Percentiles rank a stretch among this genome's conserved stretches.
Conservation (phyloP, 1,139 yeast species). For the Hansenula sp. region DNA sequence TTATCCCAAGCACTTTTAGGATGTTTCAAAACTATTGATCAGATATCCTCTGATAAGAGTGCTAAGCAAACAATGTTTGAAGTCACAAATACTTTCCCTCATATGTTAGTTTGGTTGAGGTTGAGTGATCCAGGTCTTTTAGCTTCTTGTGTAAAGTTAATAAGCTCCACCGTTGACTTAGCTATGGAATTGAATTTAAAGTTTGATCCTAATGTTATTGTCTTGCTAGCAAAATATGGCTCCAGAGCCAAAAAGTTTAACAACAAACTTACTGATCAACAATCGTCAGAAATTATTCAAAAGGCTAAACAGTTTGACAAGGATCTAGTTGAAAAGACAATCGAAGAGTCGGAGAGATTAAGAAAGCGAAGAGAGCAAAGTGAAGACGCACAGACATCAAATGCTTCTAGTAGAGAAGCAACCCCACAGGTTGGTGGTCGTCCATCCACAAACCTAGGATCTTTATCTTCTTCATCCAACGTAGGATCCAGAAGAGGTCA, state of each 20-base stretch:
- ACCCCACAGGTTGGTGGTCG: slow-evolving; percentile 5
- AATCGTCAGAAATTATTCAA: slow-evolving; percentile 51
- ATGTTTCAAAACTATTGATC: slow-evolving; percentile 55
- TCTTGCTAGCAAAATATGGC: slow-evolving; percentile 58
- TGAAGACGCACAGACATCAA: slow-evolving; percentile 3
- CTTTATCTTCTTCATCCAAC: slow-evolving; percentile 3
- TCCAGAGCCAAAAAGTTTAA: slow-evolving; percentile 62
- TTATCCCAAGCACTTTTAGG: slow-evolving; percentile 65
- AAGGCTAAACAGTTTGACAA: slow-evolving; percentile 54
- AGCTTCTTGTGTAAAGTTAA: slow-evolving; percentile 69
- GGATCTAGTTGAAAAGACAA: slow-evolving; percentile 48
- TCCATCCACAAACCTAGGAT: slow-evolving; percentile 1
- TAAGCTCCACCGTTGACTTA: slow-evolving; percentile 61
- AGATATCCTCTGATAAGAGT: slow-evolving; percentile 29
- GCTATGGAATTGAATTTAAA: slow-evolving; percentile 49
- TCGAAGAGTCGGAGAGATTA: slow-evolving; percentile 41
- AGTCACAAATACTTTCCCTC: slow-evolving; percentile 43
- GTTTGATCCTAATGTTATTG: slow-evolving; percentile 47
- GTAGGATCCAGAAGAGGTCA: slow-evolving; percentile 34
- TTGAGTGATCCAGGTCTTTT: slow-evolving; percentile 75
- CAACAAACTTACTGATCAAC: slow-evolving; percentile 59
- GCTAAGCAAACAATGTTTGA: slow-evolving; percentile 31
- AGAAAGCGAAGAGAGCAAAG: slow-evolving; percentile 25
- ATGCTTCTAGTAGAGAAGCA: slow-evolving; percentile 3
- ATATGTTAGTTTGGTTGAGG: slow-evolving; percentile 75